These are phyloP conservation scores for Galerina marginata DNA, from an alignment of 768 basidiomycete species.

Conservation along the genomic window DNA sequence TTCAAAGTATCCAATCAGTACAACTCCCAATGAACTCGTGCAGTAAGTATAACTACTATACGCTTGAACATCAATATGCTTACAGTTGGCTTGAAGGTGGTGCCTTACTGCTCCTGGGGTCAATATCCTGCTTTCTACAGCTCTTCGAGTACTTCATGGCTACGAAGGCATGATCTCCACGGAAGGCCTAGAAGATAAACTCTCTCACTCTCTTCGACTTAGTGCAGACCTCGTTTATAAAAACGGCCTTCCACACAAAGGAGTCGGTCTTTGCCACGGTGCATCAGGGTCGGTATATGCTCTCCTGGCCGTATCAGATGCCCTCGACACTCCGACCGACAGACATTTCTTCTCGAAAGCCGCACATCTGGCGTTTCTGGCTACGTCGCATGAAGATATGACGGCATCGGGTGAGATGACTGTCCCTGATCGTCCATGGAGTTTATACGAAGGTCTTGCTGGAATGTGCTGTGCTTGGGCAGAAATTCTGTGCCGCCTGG, in stretches of 20 bases:
- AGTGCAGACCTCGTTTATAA: slow-evolving; percentile 51
- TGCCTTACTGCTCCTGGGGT: slow-evolving; percentile 64
- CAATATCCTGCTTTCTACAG: slow-evolving; percentile 50
- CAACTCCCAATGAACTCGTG: slow-evolving; percentile 44
- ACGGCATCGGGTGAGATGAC: slow-evolving; percentile 46
- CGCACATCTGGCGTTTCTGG: slow-evolving; percentile 53
- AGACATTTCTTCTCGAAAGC: slow-evolving; percentile 44
- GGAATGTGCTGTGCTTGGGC: slow-evolving; percentile 66
- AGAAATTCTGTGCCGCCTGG: slow-evolving; percentile 43
- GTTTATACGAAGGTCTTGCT: slow-evolving; percentile 61
- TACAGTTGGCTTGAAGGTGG: slow-evolving; percentile 44
- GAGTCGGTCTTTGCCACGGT: slow-evolving; percentile 64
- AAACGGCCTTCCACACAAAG: slow-evolving; percentile 57
- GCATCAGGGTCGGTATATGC: slow-evolving; percentile 59
- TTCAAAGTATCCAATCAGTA: slow-evolving; percentile 38
- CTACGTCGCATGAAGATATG: slow-evolving; percentile 37
- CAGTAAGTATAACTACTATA: slow-evolving; percentile 43
- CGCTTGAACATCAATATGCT: neutral
- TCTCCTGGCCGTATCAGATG: slow-evolving; percentile 52
- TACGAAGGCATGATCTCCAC: slow-evolving; percentile 28
- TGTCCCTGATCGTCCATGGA: slow-evolving; percentile 57
- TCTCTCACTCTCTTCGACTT: slow-evolving; percentile 39
- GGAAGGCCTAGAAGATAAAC: slow-evolving; percentile 27
- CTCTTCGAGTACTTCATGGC: slow-evolving; percentile 36
- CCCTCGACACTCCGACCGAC: slow-evolving; percentile 29